Base-by-base conservation (phyloP, 164 flowering plant species). In the Umbilicus rupestris region DNA sequence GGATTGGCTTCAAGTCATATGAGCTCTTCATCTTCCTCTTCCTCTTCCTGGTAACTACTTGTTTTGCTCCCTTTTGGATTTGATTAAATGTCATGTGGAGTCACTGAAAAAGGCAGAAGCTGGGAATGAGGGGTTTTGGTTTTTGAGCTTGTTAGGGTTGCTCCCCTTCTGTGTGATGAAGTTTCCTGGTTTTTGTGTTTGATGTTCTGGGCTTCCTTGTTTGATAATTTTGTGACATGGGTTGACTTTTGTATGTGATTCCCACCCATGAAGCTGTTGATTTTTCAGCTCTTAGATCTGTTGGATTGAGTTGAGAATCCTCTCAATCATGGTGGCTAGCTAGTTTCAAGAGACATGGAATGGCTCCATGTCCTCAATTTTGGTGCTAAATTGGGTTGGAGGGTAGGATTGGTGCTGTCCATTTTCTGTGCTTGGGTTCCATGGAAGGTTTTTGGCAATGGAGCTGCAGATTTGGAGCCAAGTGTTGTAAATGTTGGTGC, bases 401-500 rank as follows among this genome's bases (percentile, higher is more conserved):
- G 31, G 66, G 69, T 75, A 69, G 37, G 29, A 33, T 65, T 78
- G 35, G 49, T 70, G 45, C 17, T 74, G 24, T 55, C 79, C 65
- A 45, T 71, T 60, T 33, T 74, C 1, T 67, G 70, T 29, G 37
- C 68, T 29, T 72, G 72, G 74, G 66, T 50, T 29, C 75, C 77
- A 1, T 26, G 62, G 60, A 77, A 67, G 72, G 79, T 71, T 15
- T 24, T 55, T 45, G 70, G 78, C 63, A 84, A 73, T 75, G 59
- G 55, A 1, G 71, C 69, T 64, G 66, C 22, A 63, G 55, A 74
- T 30, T 69, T 75, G 31, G 73, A 69, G 74, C 90, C 83, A 5
- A 74, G 60, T 9, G 74, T 72, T 63, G 84, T 86, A 67, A 88
- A 80, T 68, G 69, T 92, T 39, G 98, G 95, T 35, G 85, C 78